phyloP scores from a whole-genome alignment of 2,329 filamentous ascomycete species.

The Colletotrichum melonis region DNA sequence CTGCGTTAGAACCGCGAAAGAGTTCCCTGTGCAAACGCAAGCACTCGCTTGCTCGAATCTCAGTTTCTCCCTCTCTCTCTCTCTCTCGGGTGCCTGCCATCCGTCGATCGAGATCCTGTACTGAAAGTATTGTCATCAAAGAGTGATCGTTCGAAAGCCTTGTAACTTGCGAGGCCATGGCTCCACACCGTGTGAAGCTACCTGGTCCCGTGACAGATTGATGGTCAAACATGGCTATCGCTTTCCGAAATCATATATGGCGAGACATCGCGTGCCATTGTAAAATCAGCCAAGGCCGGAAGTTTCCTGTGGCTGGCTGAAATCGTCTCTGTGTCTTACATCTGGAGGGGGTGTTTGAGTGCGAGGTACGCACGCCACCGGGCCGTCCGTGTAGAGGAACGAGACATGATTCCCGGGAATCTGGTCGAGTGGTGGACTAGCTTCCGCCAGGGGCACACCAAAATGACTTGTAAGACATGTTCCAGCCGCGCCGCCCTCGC shows the following conservation, averaged over 20 bases:
- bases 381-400: constrained; percentile 6
- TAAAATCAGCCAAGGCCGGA: not conserved
- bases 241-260: not conserved
- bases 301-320: not conserved
- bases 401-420: constrained; percentile 21
- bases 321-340: constrained; percentile 10
- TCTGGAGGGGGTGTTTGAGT: not conserved
- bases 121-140: not conserved
- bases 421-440: constrained; percentile 25
- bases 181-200: constrained; percentile 21
- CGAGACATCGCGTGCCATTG: constrained; percentile 4
- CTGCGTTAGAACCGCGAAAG: not conserved
- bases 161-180: not conserved
- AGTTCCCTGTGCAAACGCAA: not conserved
- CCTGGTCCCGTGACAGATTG: constrained; percentile 23
- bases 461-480: constrained; percentile 17
- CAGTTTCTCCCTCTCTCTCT: too few relatives aligned
- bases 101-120: not conserved
- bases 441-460: not conserved
- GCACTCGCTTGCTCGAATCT: not conserved
- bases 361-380: not conserved
- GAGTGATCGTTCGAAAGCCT: not conserved
- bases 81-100: not conserved
- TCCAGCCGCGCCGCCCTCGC: constrained; percentile 14
- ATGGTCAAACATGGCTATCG: constrained; percentile 18